Evolutionary conservation across 768 basidiomycete genomes (phyloP).

Genomic region (Rhizopogon vulgaris): DNA sequence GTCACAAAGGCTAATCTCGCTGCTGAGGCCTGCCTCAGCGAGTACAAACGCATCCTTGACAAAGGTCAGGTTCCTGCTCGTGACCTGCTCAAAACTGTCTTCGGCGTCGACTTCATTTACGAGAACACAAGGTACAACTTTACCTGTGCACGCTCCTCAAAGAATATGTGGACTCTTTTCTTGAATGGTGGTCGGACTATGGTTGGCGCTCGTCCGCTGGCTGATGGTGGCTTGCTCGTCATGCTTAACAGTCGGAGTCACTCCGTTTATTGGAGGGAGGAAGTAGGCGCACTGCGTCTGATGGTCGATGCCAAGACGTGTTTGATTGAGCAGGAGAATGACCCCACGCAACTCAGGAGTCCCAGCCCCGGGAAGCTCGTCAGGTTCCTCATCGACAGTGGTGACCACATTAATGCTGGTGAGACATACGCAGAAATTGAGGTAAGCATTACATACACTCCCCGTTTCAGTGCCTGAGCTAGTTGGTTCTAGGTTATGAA

Average conservation of each 20-base stretch:
- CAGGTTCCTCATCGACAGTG: slow-evolving; percentile 91
- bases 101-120: slow-evolving; percentile 95
- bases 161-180: slow-evolving; percentile 88
- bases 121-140: slow-evolving; percentile 94
- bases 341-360: slow-evolving; percentile 93
- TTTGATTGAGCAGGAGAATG: slow-evolving; percentile 98
- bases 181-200: slow-evolving; percentile 91
- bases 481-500: slow-evolving; percentile 73
- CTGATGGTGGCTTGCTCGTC: slow-evolving; percentile 91
- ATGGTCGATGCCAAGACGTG: slow-evolving; percentile 98
- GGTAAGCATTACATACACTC: slow-evolving; percentile 36
- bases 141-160: slow-evolving; percentile 88
- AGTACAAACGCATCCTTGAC: slow-evolving; percentile 93
- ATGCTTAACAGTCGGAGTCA: slow-evolving; percentile 92
- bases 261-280: slow-evolving; percentile 96
- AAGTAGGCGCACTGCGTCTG: slow-evolving; percentile 87
- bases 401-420: slow-evolving; percentile 94
- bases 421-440: slow-evolving; percentile 98
- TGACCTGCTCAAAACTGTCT: slow-evolving; percentile 94
- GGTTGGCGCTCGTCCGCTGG: slow-evolving; percentile 88
- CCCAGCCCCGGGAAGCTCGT: slow-evolving; percentile 97
- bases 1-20: slow-evolving; percentile 92
- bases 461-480: not conserved
- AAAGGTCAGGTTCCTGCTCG: slow-evolving; percentile 97
- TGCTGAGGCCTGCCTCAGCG: slow-evolving; percentile 82